Base-by-base conservation (phyloP, 495 filamentous ascomycete species). In the Lindgomyces ingoldianus region DNA sequence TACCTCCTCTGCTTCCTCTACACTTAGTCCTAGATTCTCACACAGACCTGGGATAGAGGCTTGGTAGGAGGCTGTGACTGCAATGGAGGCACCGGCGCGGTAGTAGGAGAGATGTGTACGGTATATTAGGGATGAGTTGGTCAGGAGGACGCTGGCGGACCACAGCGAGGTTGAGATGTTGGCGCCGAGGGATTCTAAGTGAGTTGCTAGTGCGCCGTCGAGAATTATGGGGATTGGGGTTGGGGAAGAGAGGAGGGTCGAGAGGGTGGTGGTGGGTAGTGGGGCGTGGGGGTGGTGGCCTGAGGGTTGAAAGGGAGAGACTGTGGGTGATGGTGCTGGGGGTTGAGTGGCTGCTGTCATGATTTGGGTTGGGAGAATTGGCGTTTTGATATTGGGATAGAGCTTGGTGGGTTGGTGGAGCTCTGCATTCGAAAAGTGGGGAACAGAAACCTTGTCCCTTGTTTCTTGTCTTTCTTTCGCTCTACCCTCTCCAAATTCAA, bases 41-140 rank as follows among this genome's bases (percentile, higher is more conserved):
- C 19, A 8, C 14, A 77, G 57, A 1, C 74, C 74, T 18, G 41
- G 66, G 3, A 61, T 47, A 18, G 70, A 72, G 9, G 74, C 69
- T 63, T 77, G 74, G 48, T 77, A 77, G 18, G 68, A 72, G 0
- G 72, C 61, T n/a, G 74, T 77, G 33, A 68, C 74, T 1, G 70
- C 74, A 29, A 77, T 59, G 30, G 71, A 56, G 42, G 74, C 74
- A 18, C 74, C 74, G 9, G 72, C 55, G 10, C 55, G 56, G 55
- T 55, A 77, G 61, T 73, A 75, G 52, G 66, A 64, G 18, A 65
- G 47, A 46, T 77, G 74, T 1, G 74, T 64, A 16, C 45, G 9
- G 26, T 63, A 54, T 26, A 77, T 74, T 14, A 57, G 54, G 1
- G 62, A 44, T 9, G 74, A 69, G 4, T 68, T 6, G 14, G 65